Evolutionary conservation across 345 rosid genomes (phyloP).

Genomic region (Gossypium australe): DNA sequence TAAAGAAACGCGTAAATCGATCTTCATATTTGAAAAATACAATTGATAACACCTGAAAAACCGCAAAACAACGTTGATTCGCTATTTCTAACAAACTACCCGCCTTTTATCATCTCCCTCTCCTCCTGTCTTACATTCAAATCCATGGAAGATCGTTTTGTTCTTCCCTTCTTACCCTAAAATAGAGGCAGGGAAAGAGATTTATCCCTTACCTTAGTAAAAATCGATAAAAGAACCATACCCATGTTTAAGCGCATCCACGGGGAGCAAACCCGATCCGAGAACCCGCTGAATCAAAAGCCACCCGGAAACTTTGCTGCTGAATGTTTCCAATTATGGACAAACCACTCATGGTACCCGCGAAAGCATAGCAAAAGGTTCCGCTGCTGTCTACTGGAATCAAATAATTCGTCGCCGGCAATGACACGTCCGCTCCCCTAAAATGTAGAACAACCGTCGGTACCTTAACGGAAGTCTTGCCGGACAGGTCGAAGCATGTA

Average conservation of each 20-base stretch:
- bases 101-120: neutral
- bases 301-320: slow-evolving; percentile 95
- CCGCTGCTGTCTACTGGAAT: slow-evolving; percentile 74
- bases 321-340: slow-evolving; percentile 92
- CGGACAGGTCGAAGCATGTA: slow-evolving; percentile 76
- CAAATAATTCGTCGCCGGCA: slow-evolving; percentile 86
- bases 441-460: slow-evolving; percentile 73
- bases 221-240: neutral
- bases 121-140: neutral
- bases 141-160: slow-evolving; percentile 9
- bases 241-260: slow-evolving; percentile 55
- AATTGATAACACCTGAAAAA: neutral
- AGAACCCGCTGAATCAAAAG: slow-evolving; percentile 60
- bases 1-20: neutral
- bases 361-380: slow-evolving; percentile 90
- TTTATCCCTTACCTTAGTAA: neutral
- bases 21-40: neutral
- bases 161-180: neutral
- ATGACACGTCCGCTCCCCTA: slow-evolving; percentile 63
- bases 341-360: slow-evolving; percentile 79
- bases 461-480: slow-evolving; percentile 55
- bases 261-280: slow-evolving; percentile 85
- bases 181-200: slow-evolving; percentile 2
- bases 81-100: neutral
- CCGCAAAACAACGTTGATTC: neutral